Conservation (phyloP, 1,284 basidiomycete genomes). For the Moesziomyces antarcticus region DNA sequence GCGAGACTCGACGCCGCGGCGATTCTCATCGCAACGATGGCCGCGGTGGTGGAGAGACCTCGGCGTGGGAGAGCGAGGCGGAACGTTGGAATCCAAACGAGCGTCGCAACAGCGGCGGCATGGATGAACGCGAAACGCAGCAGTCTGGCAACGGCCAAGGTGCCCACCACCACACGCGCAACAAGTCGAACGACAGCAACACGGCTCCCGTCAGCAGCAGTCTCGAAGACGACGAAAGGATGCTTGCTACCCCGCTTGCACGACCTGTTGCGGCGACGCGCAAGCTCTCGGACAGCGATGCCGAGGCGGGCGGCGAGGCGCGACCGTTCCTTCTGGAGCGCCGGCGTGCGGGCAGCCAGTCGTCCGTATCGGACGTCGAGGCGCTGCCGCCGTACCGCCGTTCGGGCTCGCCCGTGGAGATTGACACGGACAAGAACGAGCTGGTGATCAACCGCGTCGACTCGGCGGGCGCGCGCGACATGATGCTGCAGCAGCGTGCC, state of each 20-base stretch:
- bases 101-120: conserved; percentile 26
- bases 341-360: conserved; percentile 32
- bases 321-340: conserved; percentile 37
- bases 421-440: conserved; percentile 28
- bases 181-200: conserved; percentile 20
- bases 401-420: conserved; percentile 20
- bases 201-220: conserved; percentile 26
- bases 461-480: conserved; percentile 54
- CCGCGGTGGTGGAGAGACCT: conserved; percentile 40
- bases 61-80: conserved; percentile 53
- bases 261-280: conserved; percentile 16
- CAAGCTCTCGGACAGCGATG: conserved; percentile 24
- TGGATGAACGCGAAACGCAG: conserved; percentile 3
- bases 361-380: conserved; percentile 41
- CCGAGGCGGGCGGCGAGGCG: conserved; percentile 16
- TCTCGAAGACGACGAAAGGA: conserved; percentile 43
- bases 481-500: conserved; percentile 52
- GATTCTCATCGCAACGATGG: conserved; percentile 20
- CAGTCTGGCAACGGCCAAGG: conserved; percentile 10
- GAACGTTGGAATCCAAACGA: conserved; percentile 34
- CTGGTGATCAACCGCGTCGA: conserved; percentile 39
- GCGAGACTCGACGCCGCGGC: conserved; percentile 39
- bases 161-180: conserved; percentile 17
- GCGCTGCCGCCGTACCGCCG: conserved; percentile 21
- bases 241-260: conserved; percentile 45